Conservation (phyloP, 805 yeast species). For the Grigorovia humatica region DNA sequence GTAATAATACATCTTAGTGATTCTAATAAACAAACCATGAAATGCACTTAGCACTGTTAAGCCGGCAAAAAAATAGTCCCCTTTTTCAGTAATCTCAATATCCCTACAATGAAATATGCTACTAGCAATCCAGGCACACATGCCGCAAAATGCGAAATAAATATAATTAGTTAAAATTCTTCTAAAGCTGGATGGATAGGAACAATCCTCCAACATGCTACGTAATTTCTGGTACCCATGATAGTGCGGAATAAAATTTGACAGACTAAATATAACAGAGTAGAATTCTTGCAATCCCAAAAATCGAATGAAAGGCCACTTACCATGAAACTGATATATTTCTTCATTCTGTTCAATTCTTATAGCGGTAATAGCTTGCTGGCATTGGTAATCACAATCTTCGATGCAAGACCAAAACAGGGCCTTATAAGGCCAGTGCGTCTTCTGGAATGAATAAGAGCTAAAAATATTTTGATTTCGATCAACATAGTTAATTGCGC, state of each 20-base stretch:
- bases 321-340: slow-evolving; percentile 84
- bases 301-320: slow-evolving; percentile 85
- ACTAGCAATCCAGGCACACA: slow-evolving; percentile 83
- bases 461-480: slow-evolving; percentile 20
- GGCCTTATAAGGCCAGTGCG: slow-evolving; percentile 30
- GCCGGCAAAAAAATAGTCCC: slow-evolving; percentile 92
- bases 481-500: slow-evolving; percentile 13
- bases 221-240: slow-evolving; percentile 32
- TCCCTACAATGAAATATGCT: slow-evolving; percentile 86
- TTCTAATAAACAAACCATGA: slow-evolving; percentile 52
- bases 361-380: slow-evolving; percentile 54
- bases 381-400: slow-evolving; percentile 92
- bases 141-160: slow-evolving; percentile 48
- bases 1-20: slow-evolving; percentile 44
- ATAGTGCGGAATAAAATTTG: slow-evolving; percentile 58
- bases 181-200: slow-evolving; percentile 1
- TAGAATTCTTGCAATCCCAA: slow-evolving; percentile 80
- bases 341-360: slow-evolving; percentile 41
- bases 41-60: slow-evolving; percentile 75
- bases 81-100: slow-evolving; percentile 61
- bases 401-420: slow-evolving; percentile 62
- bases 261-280: slow-evolving; percentile 67
- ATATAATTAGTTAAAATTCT: slow-evolving; percentile 14
- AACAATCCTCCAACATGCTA: slow-evolving; percentile 11
- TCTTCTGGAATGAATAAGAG: slow-evolving; percentile 12